Conservation (phyloP, 2,329 filamentous ascomycete species). For the Hypoxylon sp. region DNA sequence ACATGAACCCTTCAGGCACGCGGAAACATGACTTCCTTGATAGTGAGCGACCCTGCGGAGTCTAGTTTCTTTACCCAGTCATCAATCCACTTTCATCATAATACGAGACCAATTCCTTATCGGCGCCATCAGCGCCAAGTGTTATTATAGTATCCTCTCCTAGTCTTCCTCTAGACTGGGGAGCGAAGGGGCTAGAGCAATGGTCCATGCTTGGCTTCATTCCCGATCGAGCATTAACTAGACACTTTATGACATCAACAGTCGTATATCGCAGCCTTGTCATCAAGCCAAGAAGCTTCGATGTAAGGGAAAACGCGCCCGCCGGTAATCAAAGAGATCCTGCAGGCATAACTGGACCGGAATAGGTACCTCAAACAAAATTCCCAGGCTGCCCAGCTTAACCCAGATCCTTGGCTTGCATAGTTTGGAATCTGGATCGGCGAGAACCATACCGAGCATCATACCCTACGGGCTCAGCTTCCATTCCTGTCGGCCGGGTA, state of each 20-base stretch:
- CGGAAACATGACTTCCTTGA: slow-evolving; percentile 32
- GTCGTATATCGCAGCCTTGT: slow-evolving; percentile 29
- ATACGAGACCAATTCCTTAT: slow-evolving; percentile 30
- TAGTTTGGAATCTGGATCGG: slow-evolving; percentile 41
- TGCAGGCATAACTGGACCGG: slow-evolving; percentile 34
- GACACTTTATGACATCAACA: slow-evolving; percentile 38
- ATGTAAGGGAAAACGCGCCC: slow-evolving; percentile 27
- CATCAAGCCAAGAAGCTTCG: slow-evolving; percentile 26
- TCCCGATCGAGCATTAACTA: slow-evolving; percentile 25
- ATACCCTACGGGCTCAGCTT: slow-evolving; percentile 25
- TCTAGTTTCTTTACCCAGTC: slow-evolving; percentile 8
- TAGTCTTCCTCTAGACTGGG: slow-evolving; percentile 12
- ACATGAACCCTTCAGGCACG: slow-evolving; percentile 22
- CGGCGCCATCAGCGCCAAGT: slow-evolving; percentile 40
- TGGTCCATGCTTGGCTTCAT: slow-evolving; percentile 25
- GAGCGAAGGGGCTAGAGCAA: slow-evolving; percentile 38
- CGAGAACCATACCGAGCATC: slow-evolving; percentile 24
- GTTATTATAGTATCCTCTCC: neutral
- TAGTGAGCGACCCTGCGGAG: slow-evolving; percentile 4
- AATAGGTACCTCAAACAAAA: slow-evolving; percentile 29
- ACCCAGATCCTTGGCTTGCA: slow-evolving; percentile 34
- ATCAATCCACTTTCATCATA: slow-evolving; percentile 13
- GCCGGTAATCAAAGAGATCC: slow-evolving; percentile 36
- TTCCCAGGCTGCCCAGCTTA: slow-evolving; percentile 32
- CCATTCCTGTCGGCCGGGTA: slow-evolving; percentile 34